Percentiles rank a stretch among this genome's conserved stretches.
Conservation (phyloP, 768 basidiomycete genomes). For the Auricularia sp. region DNA sequence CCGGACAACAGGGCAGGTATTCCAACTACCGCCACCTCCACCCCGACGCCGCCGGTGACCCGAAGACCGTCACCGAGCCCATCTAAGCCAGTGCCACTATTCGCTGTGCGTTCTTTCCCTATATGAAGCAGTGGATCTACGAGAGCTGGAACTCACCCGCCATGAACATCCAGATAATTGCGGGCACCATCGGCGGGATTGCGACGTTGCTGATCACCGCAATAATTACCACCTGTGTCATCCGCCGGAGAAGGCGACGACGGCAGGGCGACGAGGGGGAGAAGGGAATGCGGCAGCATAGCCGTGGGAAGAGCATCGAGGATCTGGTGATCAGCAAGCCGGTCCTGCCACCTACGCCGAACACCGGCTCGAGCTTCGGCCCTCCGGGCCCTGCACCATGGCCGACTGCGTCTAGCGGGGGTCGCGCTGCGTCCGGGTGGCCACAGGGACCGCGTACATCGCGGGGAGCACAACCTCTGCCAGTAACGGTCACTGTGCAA, state of each 20-base stretch:
- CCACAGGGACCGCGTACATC: not conserved
- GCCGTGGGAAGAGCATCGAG: not conserved
- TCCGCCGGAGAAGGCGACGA: not conserved
- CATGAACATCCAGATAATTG: not conserved
- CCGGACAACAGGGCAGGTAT: too few species aligned
- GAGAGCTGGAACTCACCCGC: not conserved
- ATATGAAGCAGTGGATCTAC: not conserved
- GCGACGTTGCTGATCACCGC: not conserved
- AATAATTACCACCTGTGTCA: not conserved
- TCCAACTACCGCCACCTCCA: too few species aligned
- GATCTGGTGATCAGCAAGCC: not conserved
- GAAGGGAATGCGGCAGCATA: not conserved
- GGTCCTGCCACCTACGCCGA: not conserved
- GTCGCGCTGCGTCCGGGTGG: not conserved
- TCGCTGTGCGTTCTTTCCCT: not conserved
- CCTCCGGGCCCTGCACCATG: not conserved
- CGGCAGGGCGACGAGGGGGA: not conserved
- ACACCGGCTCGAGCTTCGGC: not conserved
- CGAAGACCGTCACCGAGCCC: too few species aligned
- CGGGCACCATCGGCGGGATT: not conserved
- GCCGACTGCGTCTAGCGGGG: not conserved
- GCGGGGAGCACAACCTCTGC: not conserved
- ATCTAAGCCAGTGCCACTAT: not conserved
- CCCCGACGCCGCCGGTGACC: too few species aligned
- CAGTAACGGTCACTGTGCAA: not conserved